A percentile compares a stretch with the other conserved stretches of the same genome.
phyloP scores from a whole-genome alignment of 2,329 filamentous ascomycete genomes.

The Teratosphaeria nubilosa region DNA sequence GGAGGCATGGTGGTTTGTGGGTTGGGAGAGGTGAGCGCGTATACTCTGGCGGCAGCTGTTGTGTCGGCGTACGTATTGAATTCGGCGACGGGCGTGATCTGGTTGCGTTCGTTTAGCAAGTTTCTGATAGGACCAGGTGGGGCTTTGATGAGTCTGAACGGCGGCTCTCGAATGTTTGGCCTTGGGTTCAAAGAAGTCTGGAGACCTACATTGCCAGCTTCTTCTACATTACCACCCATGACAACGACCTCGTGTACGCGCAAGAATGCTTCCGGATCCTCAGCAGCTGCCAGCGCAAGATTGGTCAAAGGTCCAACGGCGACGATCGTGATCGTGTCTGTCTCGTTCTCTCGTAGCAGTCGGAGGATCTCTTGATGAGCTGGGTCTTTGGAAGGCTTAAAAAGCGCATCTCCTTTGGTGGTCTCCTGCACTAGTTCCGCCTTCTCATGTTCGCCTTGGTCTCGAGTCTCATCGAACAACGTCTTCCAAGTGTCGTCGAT shows the following conservation, averaged over 20 bases:
- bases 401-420: constrained; percentile 40
- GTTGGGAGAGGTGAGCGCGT: constrained; percentile 41
- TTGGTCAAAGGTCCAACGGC: constrained; percentile 91
- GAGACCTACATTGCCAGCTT: constrained; percentile 59
- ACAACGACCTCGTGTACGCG: constrained; percentile 83
- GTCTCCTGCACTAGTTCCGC: constrained; percentile 27
- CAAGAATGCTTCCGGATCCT: constrained; percentile 83
- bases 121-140: constrained; percentile 23
- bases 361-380: constrained; percentile 85
- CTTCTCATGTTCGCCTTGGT: constrained; percentile 19
- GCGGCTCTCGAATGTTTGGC: constrained; percentile 16
- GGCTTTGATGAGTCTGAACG: constrained; percentile 31
- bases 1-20: constrained; percentile 76
- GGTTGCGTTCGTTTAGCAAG: constrained; percentile 19
- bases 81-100: constrained; percentile 69
- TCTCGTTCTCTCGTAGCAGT: constrained; percentile 69
- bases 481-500: constrained; percentile 39
- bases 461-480: constrained; percentile 30
- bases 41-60: constrained; percentile 38
- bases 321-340: constrained; percentile 78
- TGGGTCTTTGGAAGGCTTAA: constrained; percentile 62
- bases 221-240: constrained; percentile 81
- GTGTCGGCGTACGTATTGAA: constrained; percentile 90
- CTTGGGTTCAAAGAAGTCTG: constrained; percentile 4
- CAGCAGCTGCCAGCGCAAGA: constrained; percentile 73